A percentile compares a stretch with the other conserved stretches of the same genome.
Evolutionary conservation across 2,329 filamentous ascomycete species (phyloP).

Genomic region (Aspergillus latus): DNA sequence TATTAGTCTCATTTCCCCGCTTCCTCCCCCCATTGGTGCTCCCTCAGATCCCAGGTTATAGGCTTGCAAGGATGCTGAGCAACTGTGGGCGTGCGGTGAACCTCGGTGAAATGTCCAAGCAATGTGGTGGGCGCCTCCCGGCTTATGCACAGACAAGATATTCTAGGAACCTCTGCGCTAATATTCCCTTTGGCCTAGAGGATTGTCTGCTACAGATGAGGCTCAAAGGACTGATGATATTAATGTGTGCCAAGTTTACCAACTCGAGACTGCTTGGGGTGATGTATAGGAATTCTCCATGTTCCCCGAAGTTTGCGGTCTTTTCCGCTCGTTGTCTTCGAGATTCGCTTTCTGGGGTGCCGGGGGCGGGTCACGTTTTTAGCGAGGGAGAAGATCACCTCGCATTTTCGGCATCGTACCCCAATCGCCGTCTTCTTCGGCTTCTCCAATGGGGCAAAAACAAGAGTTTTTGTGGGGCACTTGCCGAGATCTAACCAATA

Average conservation of each 20-base stretch:
- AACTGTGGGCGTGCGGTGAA: too few relatives aligned
- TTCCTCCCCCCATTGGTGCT: not conserved
- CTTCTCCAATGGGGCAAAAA: constrained; percentile 7
- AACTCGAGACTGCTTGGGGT: not conserved
- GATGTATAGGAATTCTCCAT: not conserved
- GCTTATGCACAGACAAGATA: not conserved
- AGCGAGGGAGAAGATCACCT: not conserved
- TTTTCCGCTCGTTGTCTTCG: not conserved
- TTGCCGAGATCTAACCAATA: constrained; percentile 11
- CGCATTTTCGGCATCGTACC: not conserved
- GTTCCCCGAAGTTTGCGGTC: not conserved
- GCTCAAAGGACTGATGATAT: not conserved
- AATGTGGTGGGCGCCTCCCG: not conserved
- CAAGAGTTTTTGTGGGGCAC: constrained; percentile 19
- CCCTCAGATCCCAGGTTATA: not conserved
- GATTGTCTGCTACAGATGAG: too few relatives aligned
- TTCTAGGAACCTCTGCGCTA: not conserved
- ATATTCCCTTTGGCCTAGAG: not conserved
- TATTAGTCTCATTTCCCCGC: constrained; percentile 3
- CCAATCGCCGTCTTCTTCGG: not conserved
- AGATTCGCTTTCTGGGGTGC: not conserved
- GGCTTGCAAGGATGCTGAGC: not conserved
- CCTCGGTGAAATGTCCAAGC: not conserved
- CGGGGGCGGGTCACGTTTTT: not conserved
- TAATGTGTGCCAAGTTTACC: not conserved